A percentile compares a stretch with the other conserved stretches of the same genome.
Evolutionary conservation across 305 asterid species (phyloP).

Genomic region (Petunia hybrid): DNA sequence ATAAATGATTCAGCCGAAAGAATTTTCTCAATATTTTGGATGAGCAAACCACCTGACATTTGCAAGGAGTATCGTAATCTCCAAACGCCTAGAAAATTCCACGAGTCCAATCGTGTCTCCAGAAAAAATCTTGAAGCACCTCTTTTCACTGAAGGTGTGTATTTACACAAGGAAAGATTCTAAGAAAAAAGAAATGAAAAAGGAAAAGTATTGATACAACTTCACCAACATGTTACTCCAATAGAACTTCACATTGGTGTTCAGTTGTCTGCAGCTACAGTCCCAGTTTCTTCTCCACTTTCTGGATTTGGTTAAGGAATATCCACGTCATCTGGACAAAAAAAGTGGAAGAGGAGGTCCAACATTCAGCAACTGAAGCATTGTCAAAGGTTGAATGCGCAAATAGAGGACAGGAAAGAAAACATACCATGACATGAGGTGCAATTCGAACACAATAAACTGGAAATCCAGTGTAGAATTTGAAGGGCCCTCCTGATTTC

Average conservation of each 20-base stretch:
- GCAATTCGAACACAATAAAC: constrained; percentile 83
- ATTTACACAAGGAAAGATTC: too few species aligned
- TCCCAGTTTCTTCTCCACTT: constrained; percentile 58
- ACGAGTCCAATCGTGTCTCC: background rate
- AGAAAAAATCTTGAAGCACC: too few species aligned
- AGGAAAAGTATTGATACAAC: too few species aligned
- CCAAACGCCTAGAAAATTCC: background rate
- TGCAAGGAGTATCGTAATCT: background rate
- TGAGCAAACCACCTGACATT: background rate
- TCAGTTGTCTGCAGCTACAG: constrained; percentile 39
- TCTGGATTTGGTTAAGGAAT: constrained; percentile 80
- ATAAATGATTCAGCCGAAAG: background rate
- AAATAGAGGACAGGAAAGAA: constrained; percentile 21
- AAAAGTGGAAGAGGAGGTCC: background rate
- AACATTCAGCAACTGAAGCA: background rate
- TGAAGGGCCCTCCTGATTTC: constrained; percentile 70
- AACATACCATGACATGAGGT: constrained; percentile 84
- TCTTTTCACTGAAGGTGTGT: too few species aligned
- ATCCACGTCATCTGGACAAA: constrained; percentile 87
- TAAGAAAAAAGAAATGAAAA: too few species aligned
- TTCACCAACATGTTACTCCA: too few species aligned
- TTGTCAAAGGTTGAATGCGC: background rate
- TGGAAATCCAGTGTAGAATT: constrained; percentile 87
- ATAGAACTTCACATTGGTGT: too few species aligned
- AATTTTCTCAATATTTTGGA: background rate